These are phyloP conservation scores for Diutina pseudorugosa DNA, from an alignment of 1,139 yeast genomes.

Conservation along the genomic window DNA sequence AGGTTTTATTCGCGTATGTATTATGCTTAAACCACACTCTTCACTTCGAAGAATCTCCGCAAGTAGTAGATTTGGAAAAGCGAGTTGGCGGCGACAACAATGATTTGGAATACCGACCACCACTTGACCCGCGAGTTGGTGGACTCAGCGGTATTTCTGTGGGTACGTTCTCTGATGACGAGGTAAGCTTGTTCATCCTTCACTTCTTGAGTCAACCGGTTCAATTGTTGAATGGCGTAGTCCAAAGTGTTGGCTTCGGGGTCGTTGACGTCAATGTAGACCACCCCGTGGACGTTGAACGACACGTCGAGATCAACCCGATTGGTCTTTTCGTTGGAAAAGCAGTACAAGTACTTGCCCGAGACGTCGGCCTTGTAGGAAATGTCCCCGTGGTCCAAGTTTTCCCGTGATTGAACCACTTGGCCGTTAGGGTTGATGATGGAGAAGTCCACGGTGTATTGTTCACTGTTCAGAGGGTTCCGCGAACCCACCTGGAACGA, in stretches of 20 bases:
- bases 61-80: conserved; percentile 88
- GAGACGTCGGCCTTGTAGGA: conserved; percentile 46
- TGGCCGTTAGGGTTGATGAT: conserved; percentile 51
- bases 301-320: conserved; percentile 81
- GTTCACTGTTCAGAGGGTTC: conserved; percentile 67
- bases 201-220: conserved; percentile 72
- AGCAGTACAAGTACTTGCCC: conserved; percentile 85
- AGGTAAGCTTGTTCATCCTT: conserved; percentile 89
- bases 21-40: conserved; percentile 50
- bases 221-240: conserved; percentile 66
- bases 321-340: conserved; percentile 71
- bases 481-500: conserved; percentile 93
- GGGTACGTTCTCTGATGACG: conserved; percentile 93
- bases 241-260: conserved; percentile 77
- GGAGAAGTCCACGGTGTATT: conserved; percentile 65
- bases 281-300: conserved; percentile 88
- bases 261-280: conserved; percentile 77
- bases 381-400: conserved; percentile 74
- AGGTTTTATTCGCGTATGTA: not conserved
- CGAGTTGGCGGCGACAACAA: conserved; percentile 78
- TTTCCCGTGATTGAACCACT: conserved; percentile 35
- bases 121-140: conserved; percentile 95
- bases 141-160: conserved; percentile 96
- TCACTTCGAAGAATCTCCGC: conserved; percentile 91
- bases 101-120: conserved; percentile 91